A percentile compares a stretch with the other conserved stretches of the same genome.
Conservation (phyloP, 169 alveolate genomes). For the Amoebophrya sp. region DNA sequence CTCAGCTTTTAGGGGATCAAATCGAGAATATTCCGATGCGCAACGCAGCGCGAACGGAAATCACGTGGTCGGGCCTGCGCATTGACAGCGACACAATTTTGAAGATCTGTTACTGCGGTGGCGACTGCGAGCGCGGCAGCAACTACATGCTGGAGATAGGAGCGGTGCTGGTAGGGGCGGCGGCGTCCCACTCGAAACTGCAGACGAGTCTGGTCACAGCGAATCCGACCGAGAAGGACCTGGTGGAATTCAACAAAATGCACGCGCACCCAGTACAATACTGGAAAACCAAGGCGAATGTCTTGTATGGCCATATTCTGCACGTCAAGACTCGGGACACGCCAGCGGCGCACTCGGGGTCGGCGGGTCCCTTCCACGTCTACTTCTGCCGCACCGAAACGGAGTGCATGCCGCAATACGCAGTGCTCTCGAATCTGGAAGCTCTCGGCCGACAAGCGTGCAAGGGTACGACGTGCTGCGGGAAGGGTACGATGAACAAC, state of each 20-base stretch:
- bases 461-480: not conserved
- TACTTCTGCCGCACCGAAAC: not conserved
- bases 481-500: not conserved
- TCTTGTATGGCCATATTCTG: not conserved
- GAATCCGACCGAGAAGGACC: not conserved
- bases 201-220: not conserved
- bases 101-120: not conserved
- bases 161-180: not conserved
- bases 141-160: not conserved
- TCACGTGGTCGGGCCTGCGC: not conserved
- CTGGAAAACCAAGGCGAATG: not conserved
- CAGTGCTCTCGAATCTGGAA: not conserved
- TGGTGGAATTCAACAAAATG: not conserved
- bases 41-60: not conserved
- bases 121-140: not conserved
- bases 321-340: not conserved
- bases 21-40: not conserved
- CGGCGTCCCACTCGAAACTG: not conserved
- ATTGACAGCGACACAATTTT: not conserved
- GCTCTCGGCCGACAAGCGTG: not conserved
- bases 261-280: not conserved
- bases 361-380: not conserved
- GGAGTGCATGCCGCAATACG: not conserved
- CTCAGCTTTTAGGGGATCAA: not conserved
- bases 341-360: not conserved